These are phyloP conservation scores for Musa troglodytarum DNA, from an alignment of 176 grass and related monocot species.

Conservation along the genomic window DNA sequence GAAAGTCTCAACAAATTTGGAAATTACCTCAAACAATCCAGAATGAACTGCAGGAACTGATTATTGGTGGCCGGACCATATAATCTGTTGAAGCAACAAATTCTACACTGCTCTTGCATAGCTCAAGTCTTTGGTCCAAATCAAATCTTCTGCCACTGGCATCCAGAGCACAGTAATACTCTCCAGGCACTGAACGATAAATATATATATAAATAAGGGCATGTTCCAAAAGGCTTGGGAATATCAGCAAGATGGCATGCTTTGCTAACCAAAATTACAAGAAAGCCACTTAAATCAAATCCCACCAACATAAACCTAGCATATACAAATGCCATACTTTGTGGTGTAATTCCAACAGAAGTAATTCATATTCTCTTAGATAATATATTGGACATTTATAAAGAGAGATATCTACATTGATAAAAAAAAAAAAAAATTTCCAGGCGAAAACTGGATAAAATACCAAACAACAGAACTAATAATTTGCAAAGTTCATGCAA, in stretches of 20 bases:
- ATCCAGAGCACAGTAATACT: slow-evolving; percentile 85
- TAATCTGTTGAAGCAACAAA: slow-evolving; percentile 97
- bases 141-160: slow-evolving; percentile 76
- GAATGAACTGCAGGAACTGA: slow-evolving; percentile 65
- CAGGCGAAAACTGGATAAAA: not conserved
- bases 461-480: not conserved
- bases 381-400: not conserved
- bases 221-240: not conserved
- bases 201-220: not conserved
- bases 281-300: not conserved
- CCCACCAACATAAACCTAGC: not conserved
- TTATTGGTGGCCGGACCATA: slow-evolving; percentile 96
- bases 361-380: not conserved
- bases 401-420: not conserved
- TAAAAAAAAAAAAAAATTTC: not conserved
- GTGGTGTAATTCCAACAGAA: not conserved
- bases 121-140: slow-evolving; percentile 82
- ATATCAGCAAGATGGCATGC: not conserved
- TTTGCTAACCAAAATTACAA: not conserved
- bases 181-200: slow-evolving; percentile 61
- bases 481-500: not conserved
- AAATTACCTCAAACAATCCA: slow-evolving; percentile 71
- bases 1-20: not conserved
- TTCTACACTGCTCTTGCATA: slow-evolving; percentile 85
- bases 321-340: not conserved